Base-by-base conservation (phyloP, 805 yeast genomes). In the Naumovozyma dairenensis region DNA sequence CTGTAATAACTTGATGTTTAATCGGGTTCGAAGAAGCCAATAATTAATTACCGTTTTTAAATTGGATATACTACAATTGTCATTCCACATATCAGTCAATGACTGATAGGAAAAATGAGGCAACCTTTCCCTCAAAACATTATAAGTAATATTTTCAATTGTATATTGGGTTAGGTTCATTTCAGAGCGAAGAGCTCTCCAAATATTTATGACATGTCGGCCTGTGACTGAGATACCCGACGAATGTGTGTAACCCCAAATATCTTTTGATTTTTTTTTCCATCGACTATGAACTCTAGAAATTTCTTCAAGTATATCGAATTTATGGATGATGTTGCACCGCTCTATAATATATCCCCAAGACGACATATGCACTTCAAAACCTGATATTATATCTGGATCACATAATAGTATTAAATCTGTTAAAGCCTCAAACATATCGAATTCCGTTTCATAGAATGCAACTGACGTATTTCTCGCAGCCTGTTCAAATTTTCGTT, bases 331-430 rank as follows among this genome's bases (percentile, higher is more conserved):
- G 0, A 37, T 40, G 13, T 62, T 52, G 36, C 71, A 67, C 29
- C 98, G 55, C 33, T 82, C 92, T 17, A 82, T 66, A 0, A 87
- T 34, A 48, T 82, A 92, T 0, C 98, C 97, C 97, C 97, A 89
- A 0, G 96, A 83, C 0, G 71, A 47, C 1, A 77, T 60, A 42
- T 84, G 81, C 5, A 84, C 68, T 48, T 92, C 98, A 53, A 71
- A 92, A 0, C 96, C 97, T 0, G 83, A 68, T 5, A 92, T 49
- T 20, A 92, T 73, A 53, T 92, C 98, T 0, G 97, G 96, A 50
- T 92, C 97, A 33, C 74, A 65, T 2, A 62, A 44, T 14, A 74
- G 68, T 0, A 83, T 76, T 12, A 80, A 42, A 1, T 67, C 64
- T 0, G 76, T 58, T 6, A 89, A 59, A 5, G 66, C 66, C 6